Conservation (phyloP, 805 yeast species). For the Candida krabiensis region DNA sequence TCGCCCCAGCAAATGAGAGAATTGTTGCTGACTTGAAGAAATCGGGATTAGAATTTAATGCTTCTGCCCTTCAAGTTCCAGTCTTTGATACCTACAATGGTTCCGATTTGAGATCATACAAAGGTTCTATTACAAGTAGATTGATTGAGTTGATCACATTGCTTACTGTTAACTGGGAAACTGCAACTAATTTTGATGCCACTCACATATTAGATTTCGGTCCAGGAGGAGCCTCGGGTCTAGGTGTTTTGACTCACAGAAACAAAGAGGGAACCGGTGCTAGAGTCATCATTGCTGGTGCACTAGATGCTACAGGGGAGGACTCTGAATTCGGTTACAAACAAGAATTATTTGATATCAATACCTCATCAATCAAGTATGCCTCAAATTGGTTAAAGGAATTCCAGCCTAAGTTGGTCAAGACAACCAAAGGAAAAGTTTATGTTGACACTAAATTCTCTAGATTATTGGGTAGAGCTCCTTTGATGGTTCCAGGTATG, state of each 20-base stretch:
- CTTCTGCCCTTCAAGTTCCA: slow-evolving; percentile 68
- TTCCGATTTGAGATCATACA: slow-evolving; percentile 60
- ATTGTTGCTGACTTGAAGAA: slow-evolving; percentile 65
- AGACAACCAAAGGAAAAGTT: slow-evolving; percentile 69
- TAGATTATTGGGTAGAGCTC: slow-evolving; percentile 88
- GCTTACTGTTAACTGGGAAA: slow-evolving; percentile 93
- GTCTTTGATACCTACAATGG: slow-evolving; percentile 92
- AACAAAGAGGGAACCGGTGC: slow-evolving; percentile 99
- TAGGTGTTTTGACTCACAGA: slow-evolving; percentile 94
- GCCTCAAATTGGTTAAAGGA: slow-evolving; percentile 91
- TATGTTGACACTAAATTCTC: slow-evolving; percentile 94
- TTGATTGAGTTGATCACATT: slow-evolving; percentile 80
- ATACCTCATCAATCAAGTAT: slow-evolving; percentile 63
- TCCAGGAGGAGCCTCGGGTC: slow-evolving; percentile 97
- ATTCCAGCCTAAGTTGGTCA: slow-evolving; percentile 81
- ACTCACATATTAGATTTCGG: slow-evolving; percentile 96
- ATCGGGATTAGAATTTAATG: slow-evolving; percentile 56
- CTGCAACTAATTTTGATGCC: slow-evolving; percentile 74
- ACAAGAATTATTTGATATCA: slow-evolving; percentile 86
- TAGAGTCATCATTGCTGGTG: slow-evolving; percentile 91
- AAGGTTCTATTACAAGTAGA: slow-evolving; percentile 62
- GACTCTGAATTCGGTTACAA: slow-evolving; percentile 93
- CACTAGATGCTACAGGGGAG: slow-evolving; percentile 62
- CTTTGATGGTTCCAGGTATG: slow-evolving; percentile 98
- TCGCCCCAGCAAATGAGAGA: slow-evolving; percentile 66